Base-by-base conservation (phyloP, 176 grass and related monocot genomes). In the Musa beccarii region DNA sequence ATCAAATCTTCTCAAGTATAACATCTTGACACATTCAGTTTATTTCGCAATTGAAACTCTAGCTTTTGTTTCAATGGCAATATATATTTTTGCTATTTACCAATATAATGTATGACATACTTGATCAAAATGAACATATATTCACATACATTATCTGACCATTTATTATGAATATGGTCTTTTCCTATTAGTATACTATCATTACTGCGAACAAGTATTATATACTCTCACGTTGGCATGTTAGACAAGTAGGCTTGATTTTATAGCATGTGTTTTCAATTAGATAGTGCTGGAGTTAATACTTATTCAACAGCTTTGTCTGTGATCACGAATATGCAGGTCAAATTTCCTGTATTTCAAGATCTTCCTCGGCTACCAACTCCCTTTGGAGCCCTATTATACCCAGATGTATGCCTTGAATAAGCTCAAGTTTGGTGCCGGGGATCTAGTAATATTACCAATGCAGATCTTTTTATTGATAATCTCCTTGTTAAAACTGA, bases 261-360 rank as follows among this genome's bases (percentile, higher is more conserved):
- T 16, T 21, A 29, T 26, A 28, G 10, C 10, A 68, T 68, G 28
- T 61, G 0, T 52, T n/a, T 71, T 50, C 49, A 52, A 52, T 20
- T 51, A 8, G 34, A 71, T 52, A 20, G 9, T 71, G n/a, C 10
- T 50, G 29, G 14, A 51, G 13, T 19, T 43, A 68, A 51, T 20
- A 51, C 49, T 17, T 20, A 34, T 68, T 10, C 21, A 19, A 56
- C 52, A 55, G 8, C 22, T 26, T 54, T 4, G 11, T 19, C 25
- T 55, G 9, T 83, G 51, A 75, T 77, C 66, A 72, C 11, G 23
- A 53, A 53, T 51, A 25, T 92, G 81, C 70, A 96, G 92, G 89
- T 86, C n/a, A 66, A 86, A 63, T 85, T 92, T 66, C 87, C 89
- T n/a, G 63, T 96, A 78, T 96, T 90, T 77, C 81, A 90, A 55